These are phyloP conservation scores for Nigrospora sphaerica DNA, from an alignment of 2,329 filamentous ascomycete genomes.

Conservation along the genomic window DNA sequence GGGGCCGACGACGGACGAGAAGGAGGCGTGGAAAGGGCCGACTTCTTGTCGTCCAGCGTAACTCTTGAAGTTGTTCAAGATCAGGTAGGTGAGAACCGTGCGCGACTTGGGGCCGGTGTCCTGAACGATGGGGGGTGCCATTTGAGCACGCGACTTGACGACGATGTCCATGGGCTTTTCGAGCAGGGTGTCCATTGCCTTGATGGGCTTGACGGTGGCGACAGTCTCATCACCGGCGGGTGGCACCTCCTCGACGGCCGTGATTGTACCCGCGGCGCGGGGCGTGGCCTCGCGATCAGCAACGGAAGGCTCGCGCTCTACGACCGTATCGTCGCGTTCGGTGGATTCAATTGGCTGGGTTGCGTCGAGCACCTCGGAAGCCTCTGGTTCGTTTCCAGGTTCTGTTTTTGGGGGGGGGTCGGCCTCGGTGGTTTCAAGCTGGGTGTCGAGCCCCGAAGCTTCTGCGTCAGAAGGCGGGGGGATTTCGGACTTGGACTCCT, in stretches of 20 bases:
- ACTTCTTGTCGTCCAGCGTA: conserved; percentile 94
- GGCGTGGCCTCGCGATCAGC: too few species aligned
- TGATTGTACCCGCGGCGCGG: too few species aligned
- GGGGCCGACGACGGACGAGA: conserved; percentile 94
- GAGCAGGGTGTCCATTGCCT: conserved; percentile 67
- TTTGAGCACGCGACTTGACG: conserved; percentile 67
- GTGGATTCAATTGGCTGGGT: too few species aligned
- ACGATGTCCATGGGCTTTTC: conserved; percentile 94
- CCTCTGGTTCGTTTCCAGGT: too few species aligned
- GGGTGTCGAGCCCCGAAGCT: too few species aligned
- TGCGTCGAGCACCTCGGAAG: too few species aligned
- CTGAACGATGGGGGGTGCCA: conserved; percentile 62
- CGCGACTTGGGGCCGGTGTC: conserved; percentile 72
- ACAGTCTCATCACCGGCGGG: conserved; percentile 38
- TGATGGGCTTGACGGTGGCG: conserved; percentile 61
- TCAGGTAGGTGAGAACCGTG: conserved; percentile 86
- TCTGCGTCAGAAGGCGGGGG: too few species aligned
- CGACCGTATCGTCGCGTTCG: too few species aligned
- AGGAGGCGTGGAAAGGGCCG: conserved; percentile 92
- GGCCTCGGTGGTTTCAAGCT: too few species aligned
- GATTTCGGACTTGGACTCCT: too few species aligned
- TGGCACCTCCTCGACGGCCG: conserved; percentile 32
- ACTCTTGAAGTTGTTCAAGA: conserved; percentile 97
- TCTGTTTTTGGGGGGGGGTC: too few species aligned
- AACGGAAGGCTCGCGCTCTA: too few species aligned